These are phyloP conservation scores for Aaosphaeria pasadenensis DNA, from an alignment of 2,329 filamentous ascomycete genomes.

Conservation along the genomic window DNA sequence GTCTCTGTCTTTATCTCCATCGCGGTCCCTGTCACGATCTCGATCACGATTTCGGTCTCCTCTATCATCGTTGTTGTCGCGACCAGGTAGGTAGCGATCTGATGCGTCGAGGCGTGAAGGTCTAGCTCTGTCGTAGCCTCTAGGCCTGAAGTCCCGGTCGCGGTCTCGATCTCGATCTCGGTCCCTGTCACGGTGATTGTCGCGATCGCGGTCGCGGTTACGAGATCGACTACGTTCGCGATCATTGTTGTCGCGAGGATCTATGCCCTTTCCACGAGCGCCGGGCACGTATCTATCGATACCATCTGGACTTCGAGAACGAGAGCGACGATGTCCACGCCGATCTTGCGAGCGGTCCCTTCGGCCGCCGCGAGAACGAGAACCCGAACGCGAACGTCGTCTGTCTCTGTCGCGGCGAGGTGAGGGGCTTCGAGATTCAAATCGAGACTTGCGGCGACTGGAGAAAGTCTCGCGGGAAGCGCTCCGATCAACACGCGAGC, in stretches of 20 bases:
- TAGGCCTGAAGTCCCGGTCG: background rate
- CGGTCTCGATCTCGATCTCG: slow-evolving; percentile 10
- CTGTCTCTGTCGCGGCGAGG: slow-evolving; percentile 19
- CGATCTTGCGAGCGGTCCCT: slow-evolving; percentile 12
- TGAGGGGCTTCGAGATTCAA: slow-evolving; percentile 23
- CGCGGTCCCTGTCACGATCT: background rate
- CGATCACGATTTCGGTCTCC: background rate
- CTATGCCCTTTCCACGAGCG: slow-evolving; percentile 4
- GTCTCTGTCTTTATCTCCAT: slow-evolving; percentile 10
- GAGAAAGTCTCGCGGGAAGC: slow-evolving; percentile 27
- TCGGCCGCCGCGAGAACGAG: slow-evolving; percentile 18
- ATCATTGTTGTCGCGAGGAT: slow-evolving; percentile 9
- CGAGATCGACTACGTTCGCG: slow-evolving; percentile 15
- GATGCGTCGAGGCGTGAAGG: slow-evolving; percentile 2
- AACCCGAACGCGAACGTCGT: slow-evolving; percentile 15
- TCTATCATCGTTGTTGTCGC: background rate
- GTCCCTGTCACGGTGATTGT: slow-evolving; percentile 22
- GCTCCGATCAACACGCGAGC: slow-evolving; percentile 19
- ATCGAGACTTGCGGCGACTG: slow-evolving; percentile 26
- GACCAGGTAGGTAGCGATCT: slow-evolving; percentile 6
- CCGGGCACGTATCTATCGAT: slow-evolving; percentile 35
- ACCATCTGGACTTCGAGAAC: slow-evolving; percentile 32
- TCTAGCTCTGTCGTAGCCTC: background rate
- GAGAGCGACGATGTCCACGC: slow-evolving; percentile 15
- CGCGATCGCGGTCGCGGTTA: slow-evolving; percentile 40